phyloP scores from a whole-genome alignment of 2,329 filamentous ascomycete genomes.

The Colletotrichum sp. region DNA sequence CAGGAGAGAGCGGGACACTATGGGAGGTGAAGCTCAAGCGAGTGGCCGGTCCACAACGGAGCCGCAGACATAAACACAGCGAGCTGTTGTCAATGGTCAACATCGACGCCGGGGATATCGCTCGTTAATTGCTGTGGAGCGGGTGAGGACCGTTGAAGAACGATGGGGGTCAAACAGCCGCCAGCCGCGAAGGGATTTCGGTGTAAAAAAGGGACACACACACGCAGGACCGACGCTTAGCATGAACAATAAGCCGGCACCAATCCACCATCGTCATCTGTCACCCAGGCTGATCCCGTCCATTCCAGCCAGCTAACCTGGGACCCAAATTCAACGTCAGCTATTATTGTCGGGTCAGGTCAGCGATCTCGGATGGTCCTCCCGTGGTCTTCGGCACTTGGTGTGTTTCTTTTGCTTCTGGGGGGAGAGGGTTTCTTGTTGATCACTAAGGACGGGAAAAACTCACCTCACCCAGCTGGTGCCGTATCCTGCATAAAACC shows the following conservation, averaged over 20 bases:
- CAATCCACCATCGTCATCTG: neutral
- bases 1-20: neutral
- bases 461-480: neutral
- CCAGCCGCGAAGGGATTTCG: neutral
- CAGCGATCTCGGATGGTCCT: neutral
- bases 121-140: slow-evolving; percentile 8
- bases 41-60: neutral
- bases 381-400: neutral
- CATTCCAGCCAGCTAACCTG: neutral
- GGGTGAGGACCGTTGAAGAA: slow-evolving; percentile 8
- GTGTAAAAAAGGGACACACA: neutral
- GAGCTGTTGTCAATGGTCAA: neutral
- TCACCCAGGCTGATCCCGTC: slow-evolving; percentile 12
- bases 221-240: neutral
- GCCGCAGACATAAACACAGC: neutral
- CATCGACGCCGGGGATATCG: neutral
- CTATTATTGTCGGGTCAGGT: neutral
- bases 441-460: neutral
- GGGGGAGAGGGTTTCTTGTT: neutral
- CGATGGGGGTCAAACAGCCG: neutral
- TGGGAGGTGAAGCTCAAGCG: neutral
- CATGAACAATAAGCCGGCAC: slow-evolving; percentile 7
- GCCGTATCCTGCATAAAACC: neutral
- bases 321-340: slow-evolving; percentile 18
- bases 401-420: neutral